phyloP scores from a whole-genome alignment of 2,329 filamentous ascomycete species.

The Tricladium varicosporioides region DNA sequence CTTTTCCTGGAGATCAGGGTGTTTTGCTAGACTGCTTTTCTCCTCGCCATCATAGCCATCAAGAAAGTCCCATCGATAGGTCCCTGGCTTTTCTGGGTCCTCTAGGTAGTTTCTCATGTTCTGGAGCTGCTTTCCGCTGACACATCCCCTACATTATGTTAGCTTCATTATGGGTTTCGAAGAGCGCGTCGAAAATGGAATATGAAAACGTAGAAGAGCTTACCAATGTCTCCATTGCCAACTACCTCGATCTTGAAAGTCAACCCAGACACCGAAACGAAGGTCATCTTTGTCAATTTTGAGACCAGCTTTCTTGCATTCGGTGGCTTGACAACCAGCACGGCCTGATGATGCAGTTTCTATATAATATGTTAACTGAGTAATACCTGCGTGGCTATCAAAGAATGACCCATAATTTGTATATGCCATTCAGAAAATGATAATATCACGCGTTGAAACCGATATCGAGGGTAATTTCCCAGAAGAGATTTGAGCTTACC shows the following conservation, averaged over 20 bases:
- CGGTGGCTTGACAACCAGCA: constrained; percentile 32
- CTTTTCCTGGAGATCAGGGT: constrained; percentile 68
- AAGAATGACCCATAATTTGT: too few relatives aligned
- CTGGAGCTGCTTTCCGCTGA: constrained; percentile 71
- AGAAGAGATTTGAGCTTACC: constrained; percentile 3
- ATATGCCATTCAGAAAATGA: too few relatives aligned
- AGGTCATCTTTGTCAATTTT: constrained; percentile 81
- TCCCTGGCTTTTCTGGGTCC: constrained; percentile 49
- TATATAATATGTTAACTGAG: not conserved
- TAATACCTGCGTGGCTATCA: not conserved
- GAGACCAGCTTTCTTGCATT: constrained; percentile 66
- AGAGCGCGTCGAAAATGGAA: not conserved
- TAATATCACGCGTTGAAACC: not conserved
- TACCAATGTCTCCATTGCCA: constrained; percentile 90
- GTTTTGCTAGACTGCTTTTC: constrained; percentile 45
- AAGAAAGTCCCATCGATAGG: constrained; percentile 39
- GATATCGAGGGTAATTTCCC: not conserved
- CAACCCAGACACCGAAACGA: constrained; percentile 73
- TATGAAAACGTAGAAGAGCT: constrained; percentile 25
- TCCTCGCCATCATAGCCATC: constrained; percentile 78
- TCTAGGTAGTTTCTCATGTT: constrained; percentile 59
- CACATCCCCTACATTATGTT: constrained; percentile 68
- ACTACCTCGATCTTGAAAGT: constrained; percentile 54
- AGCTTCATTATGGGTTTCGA: not conserved
- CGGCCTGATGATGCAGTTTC: not conserved